Evolutionary conservation across 2,329 filamentous ascomycete genomes (phyloP).

Genomic region (Paradendryphiella salina): DNA sequence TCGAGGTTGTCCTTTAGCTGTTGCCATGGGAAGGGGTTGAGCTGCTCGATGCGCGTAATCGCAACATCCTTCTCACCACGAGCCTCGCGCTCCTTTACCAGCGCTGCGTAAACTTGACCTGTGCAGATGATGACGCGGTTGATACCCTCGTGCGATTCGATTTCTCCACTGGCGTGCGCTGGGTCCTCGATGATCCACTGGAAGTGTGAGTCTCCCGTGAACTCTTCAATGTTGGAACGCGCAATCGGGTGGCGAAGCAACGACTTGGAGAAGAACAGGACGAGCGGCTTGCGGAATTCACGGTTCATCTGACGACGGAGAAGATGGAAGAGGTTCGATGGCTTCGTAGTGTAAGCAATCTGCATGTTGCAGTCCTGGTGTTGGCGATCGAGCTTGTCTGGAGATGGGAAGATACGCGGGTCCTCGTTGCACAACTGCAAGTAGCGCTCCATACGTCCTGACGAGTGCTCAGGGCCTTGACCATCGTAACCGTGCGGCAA

Average conservation of each 20-base stretch:
- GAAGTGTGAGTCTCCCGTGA: slow-evolving; percentile 90
- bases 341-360: slow-evolving; percentile 95
- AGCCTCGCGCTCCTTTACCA: slow-evolving; percentile 86
- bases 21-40: slow-evolving; percentile 98
- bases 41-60: slow-evolving; percentile 93
- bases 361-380: slow-evolving; percentile 99
- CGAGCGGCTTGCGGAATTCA: slow-evolving; percentile 96
- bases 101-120: slow-evolving; percentile 88
- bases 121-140: slow-evolving; percentile 93
- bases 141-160: slow-evolving; percentile 82
- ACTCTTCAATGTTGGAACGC: slow-evolving; percentile 86
- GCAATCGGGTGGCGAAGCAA: slow-evolving; percentile 92
- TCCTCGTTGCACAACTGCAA: slow-evolving; percentile 98
- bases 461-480: slow-evolving; percentile 97
- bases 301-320: slow-evolving; percentile 97
- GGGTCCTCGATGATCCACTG: slow-evolving; percentile 93
- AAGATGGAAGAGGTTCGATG: slow-evolving; percentile 94
- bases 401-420: slow-evolving; percentile 84
- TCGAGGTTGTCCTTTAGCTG: slow-evolving; percentile 96
- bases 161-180: slow-evolving; percentile 73
- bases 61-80: slow-evolving; percentile 88
- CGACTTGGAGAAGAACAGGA: slow-evolving; percentile 98
- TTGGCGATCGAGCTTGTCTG: slow-evolving; percentile 90
- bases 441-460: slow-evolving; percentile 94
- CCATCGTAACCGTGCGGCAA: slow-evolving; percentile 97